Percentiles rank a stretch among this genome's conserved stretches.
Conservation (phyloP, 768 basidiomycete genomes). For the Tricholoma flavovirens region DNA sequence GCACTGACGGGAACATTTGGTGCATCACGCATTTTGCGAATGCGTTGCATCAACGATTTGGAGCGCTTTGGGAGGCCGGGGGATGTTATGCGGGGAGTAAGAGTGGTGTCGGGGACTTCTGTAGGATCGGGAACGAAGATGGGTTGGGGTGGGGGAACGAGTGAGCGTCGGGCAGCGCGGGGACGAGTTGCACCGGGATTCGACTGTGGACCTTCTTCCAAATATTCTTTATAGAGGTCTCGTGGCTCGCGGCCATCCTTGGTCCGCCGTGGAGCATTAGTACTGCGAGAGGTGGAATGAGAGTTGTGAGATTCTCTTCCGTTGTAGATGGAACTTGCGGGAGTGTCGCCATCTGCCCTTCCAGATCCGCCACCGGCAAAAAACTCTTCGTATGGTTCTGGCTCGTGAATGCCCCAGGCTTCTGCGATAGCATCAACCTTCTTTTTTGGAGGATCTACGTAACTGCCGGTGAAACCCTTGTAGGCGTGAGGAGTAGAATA, state of each 20-base stretch:
- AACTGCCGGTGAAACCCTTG: constrained; percentile 43
- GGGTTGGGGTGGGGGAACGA: constrained; percentile 76
- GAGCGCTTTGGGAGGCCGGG: constrained; percentile 60
- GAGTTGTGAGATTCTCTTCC: constrained; percentile 46
- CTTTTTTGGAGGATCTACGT: constrained; percentile 68
- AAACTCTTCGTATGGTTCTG: constrained; percentile 88
- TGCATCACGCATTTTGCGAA: constrained; percentile 82
- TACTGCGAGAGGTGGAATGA: constrained; percentile 20
- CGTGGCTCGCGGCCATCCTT: constrained; percentile 49
- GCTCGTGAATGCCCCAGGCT: constrained; percentile 91
- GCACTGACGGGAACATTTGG: constrained; percentile 72
- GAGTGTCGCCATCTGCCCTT: constrained; percentile 47
- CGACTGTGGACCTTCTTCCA: constrained; percentile 30
- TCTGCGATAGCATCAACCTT: constrained; percentile 86
- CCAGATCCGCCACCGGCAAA: constrained; percentile 69
- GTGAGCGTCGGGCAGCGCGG: constrained; percentile 42
- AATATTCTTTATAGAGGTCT: constrained; percentile 39
- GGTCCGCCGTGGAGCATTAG: constrained; percentile 25
- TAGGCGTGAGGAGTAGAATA: constrained; percentile 50
- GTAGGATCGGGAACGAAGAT: constrained; percentile 62
- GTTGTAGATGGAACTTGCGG: constrained; percentile 64
- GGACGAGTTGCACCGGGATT: constrained; percentile 21
- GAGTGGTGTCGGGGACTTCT: constrained; percentile 29
- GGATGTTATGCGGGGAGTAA: constrained; percentile 37
- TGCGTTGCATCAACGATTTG: constrained; percentile 83